phyloP scores from a whole-genome alignment of 148 eudicot species.

The Fagopyrum tataricum region DNA sequence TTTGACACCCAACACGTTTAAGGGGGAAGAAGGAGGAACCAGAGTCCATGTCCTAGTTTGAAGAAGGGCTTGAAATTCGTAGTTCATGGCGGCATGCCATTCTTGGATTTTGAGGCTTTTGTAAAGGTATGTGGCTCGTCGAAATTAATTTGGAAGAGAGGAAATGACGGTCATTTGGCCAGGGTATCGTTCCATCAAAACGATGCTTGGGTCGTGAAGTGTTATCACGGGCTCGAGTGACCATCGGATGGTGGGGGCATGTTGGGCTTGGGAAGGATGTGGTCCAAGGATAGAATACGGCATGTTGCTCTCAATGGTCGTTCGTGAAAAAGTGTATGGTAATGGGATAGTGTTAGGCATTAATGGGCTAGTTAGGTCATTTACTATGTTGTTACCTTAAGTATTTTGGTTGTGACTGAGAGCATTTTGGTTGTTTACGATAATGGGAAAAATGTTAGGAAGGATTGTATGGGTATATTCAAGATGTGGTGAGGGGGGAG shows the following conservation, averaged over 20 bases:
- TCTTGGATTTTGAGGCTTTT: background rate
- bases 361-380: no score
- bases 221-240: background rate
- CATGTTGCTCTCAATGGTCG: no score
- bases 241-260: background rate
- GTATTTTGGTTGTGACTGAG: no score
- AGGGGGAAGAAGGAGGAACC: background rate
- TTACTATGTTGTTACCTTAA: no score
- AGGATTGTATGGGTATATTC: no score
- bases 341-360: no score
- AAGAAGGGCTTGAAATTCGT: background rate
- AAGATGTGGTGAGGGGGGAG: no score
- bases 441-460: no score
- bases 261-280: background rate
- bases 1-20: background rate
- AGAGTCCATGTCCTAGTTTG: background rate
- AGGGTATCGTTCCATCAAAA: background rate
- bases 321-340: no score
- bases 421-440: no score
- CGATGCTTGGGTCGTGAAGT: background rate
- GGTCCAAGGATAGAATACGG: no score
- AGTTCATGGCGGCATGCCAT: background rate
- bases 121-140: background rate
- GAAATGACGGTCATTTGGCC: background rate
- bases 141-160: background rate